A percentile compares a stretch with the other conserved stretches of the same genome.
Evolutionary conservation across 1,284 basidiomycete species (phyloP).

Genomic region (Cryptococcus sp.): DNA sequence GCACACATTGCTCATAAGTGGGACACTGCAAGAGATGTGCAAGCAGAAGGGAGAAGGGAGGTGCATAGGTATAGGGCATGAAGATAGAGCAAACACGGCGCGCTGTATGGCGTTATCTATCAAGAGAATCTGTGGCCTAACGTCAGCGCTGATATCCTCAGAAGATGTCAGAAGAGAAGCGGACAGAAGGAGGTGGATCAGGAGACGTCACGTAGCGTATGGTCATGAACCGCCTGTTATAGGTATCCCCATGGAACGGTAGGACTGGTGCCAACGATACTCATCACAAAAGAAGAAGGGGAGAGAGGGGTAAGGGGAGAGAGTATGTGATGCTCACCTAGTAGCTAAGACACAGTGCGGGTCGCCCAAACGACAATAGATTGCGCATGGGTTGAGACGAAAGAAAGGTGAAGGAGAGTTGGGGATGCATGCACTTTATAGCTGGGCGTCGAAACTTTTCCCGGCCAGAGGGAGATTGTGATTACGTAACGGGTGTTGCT

Average conservation of each 20-base stretch:
- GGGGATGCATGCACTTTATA: too few relatives aligned
- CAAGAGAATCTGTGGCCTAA: neutral
- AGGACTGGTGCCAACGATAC: constrained; percentile 47
- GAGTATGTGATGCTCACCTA: neutral
- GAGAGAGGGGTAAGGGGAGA: constrained; percentile 1
- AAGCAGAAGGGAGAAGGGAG: too few relatives aligned
- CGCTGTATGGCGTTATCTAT: neutral
- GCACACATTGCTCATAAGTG: too few relatives aligned
- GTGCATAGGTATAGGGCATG: neutral
- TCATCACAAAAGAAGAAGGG: constrained; percentile 27
- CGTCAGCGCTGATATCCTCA: neutral
- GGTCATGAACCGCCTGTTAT: constrained; percentile 20
- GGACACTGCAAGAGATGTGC: too few relatives aligned
- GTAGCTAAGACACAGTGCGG: too few relatives aligned
- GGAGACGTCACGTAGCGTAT: constrained; percentile 36
- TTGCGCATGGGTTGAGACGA: too few relatives aligned
- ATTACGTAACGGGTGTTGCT: too few relatives aligned
- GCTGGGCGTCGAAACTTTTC: too few relatives aligned
- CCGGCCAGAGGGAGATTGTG: too few relatives aligned
- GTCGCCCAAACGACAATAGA: too few relatives aligned
- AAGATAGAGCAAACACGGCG: neutral
- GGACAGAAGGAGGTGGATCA: constrained; percentile 17
- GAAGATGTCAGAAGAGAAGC: neutral
- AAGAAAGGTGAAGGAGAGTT: too few relatives aligned
- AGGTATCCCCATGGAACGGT: constrained; percentile 33